Percentiles rank a stretch among this genome's conserved stretches.
Evolutionary conservation across 108 stramenopile genomes (phyloP).

Genomic region (Fistulifera solaris): DNA sequence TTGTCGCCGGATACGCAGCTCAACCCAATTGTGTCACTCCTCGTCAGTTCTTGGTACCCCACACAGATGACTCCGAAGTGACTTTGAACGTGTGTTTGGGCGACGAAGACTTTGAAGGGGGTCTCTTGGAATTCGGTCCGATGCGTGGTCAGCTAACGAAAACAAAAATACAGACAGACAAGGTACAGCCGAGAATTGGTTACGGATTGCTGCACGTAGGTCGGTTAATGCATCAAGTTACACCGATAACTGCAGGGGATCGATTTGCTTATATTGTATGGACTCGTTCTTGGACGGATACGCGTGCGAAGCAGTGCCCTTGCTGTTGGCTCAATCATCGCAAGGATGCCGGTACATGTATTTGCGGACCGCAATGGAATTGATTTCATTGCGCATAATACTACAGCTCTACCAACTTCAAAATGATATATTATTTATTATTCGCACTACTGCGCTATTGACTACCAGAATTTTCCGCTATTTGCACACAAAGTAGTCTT

Average conservation of each 20-base stretch:
- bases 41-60: conserved; percentile 59
- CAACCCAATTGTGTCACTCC: conserved; percentile 26
- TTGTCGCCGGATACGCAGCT: conserved; percentile 62
- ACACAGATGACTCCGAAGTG: conserved; percentile 79
- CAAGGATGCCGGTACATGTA: conserved; percentile 26
- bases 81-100: conserved; percentile 77
- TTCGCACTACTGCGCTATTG: too few relatives aligned
- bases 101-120: conserved; percentile 49
- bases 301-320: conserved; percentile 44
- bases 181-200: conserved; percentile 42
- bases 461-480: too few relatives aligned
- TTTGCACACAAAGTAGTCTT: too few relatives aligned
- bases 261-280: conserved; percentile 73
- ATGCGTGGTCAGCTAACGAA: conserved; percentile 49
- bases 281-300: conserved; percentile 49
- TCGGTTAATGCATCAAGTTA: conserved; percentile 69
- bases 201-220: conserved; percentile 65
- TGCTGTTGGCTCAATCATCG: conserved; percentile 76
- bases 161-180: conserved; percentile 18
- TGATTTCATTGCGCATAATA: too few relatives aligned
- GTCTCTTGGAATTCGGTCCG: conserved; percentile 55
- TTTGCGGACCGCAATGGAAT: conserved; percentile 55
- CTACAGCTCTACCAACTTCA: too few relatives aligned
- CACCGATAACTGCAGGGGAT: conserved; percentile 52
- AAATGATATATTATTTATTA: too few relatives aligned